Conservation (phyloP, 192 early-diverging fungal genomes). For the Diversispora eburnea region DNA sequence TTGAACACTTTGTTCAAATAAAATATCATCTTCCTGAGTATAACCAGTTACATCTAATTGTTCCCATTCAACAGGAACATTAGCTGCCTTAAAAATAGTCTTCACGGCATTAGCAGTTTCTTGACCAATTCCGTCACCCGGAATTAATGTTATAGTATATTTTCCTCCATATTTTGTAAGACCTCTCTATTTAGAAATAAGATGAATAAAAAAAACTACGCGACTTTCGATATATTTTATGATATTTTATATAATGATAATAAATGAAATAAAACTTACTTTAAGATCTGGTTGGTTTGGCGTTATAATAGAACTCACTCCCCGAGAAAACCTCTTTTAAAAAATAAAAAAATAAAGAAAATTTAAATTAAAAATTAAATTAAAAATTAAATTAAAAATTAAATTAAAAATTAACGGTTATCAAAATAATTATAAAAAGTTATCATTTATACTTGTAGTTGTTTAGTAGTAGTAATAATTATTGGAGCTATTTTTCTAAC, state of each 20-base stretch:
- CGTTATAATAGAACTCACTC: neutral
- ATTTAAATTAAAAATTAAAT: neutral
- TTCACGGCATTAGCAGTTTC: constrained; percentile 90
- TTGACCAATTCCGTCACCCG: constrained; percentile 97
- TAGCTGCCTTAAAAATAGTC: constrained; percentile 88
- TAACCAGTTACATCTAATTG: constrained; percentile 95
- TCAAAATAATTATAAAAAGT: neutral
- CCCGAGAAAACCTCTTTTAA: neutral
- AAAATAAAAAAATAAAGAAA: neutral
- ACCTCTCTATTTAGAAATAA: neutral
- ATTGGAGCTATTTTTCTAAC: neutral
- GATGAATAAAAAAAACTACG: neutral
- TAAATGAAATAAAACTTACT: neutral
- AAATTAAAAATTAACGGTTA: neutral
- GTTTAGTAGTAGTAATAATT: neutral
- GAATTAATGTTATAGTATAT: constrained; percentile 95
- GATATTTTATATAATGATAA: neutral
- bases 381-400: neutral
- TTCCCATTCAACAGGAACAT: constrained; percentile 95
- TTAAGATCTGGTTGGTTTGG: neutral
- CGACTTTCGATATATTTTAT: neutral
- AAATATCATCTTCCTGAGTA: constrained; percentile 72
- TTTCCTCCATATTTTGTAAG: constrained; percentile 83
- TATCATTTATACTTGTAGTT: neutral
- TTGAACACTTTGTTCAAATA: constrained; percentile 87